Base-by-base conservation (phyloP, 139 green algal species). In the Micractinium sp. region DNA sequence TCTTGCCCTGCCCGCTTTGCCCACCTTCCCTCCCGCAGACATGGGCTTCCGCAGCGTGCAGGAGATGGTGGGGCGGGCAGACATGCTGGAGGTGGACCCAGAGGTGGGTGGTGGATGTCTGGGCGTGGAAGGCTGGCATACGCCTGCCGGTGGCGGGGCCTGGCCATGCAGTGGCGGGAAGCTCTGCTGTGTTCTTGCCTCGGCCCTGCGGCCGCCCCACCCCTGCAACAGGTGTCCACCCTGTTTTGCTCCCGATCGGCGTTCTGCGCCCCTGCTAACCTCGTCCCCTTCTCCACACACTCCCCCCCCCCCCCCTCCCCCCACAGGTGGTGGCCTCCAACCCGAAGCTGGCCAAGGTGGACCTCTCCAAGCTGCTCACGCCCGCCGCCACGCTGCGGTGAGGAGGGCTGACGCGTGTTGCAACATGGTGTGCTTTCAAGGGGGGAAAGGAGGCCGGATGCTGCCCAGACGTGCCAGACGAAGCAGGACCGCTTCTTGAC, bases 61-160 rank as follows among this genome's bases (percentile, higher is more conserved):
- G 56, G 97, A 99, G 77, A 98, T 99, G 95, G 94, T 99, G 3
- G 97, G 97, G 31, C 92, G 97, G 38, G 96, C 97, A 0, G 97
- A 99, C 92, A 93, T 98, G 93, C 90, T 98, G 74, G 90, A 91
- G 89, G 90, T 94, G 14, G 94, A 99, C 84, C 53, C 71, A 0
- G 94, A 97, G 7, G 88, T 97, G 79, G 35, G 79, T 67, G 60
- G 15, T n/a, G n/a, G n/a, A n/a, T n/a, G n/a, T n/a, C n/a, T n/a
- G n/a, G n/a, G n/a, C n/a, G n/a, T n/a, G n/a, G n/a, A n/a, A n/a
- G n/a, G n/a, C n/a, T n/a, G n/a, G n/a, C n/a, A n/a, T n/a, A n/a
- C n/a, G n/a, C n/a, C n/a, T n/a, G n/a, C n/a, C n/a, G n/a, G n/a
- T n/a, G n/a, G n/a, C n/a, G n/a, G n/a, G n/a, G n/a, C n/a, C n/a